Conservation (phyloP, 176 grass and related monocot genomes). For the Bolboschoenus planiculmis region DNA sequence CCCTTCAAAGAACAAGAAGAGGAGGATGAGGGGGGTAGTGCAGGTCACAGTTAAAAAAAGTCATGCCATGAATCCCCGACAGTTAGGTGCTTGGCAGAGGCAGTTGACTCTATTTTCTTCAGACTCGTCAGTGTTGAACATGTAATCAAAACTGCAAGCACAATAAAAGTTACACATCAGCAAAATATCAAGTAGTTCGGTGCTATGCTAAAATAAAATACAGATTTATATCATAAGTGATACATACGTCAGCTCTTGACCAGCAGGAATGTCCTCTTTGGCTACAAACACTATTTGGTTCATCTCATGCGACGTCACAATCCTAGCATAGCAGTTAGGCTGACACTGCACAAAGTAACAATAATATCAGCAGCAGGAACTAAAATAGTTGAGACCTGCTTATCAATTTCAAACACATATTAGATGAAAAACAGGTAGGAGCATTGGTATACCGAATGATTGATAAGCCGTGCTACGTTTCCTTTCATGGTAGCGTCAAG, state of each 20-base stretch:
- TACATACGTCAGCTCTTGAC: constrained; percentile 89
- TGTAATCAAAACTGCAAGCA: constrained; percentile 64
- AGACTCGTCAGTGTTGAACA: constrained; percentile 80
- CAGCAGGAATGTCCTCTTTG: constrained; percentile 59
- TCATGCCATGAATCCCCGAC: constrained; percentile 64
- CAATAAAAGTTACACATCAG: background rate
- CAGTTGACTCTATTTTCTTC: constrained; percentile 77
- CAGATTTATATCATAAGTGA: background rate
- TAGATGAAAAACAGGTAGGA: background rate
- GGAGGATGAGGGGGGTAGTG: background rate
- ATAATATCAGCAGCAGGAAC: background rate
- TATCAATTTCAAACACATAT: background rate
- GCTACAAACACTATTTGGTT: constrained; percentile 79
- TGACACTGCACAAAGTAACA: constrained; percentile 56
- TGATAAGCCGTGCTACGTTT: constrained; percentile 80
- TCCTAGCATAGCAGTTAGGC: constrained; percentile 95
- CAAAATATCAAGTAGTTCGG: background rate
- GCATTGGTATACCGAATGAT: constrained; percentile 63
- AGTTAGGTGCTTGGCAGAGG: constrained; percentile 70
- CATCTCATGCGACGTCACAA: constrained; percentile 55
- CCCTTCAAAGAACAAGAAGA: background rate
- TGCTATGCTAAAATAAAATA: background rate
- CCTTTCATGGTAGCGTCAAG: constrained; percentile 85
- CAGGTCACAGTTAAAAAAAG: background rate
- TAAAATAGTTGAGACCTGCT: background rate